These are phyloP conservation scores for Neofusicoccum sp. DNA, from an alignment of 2,329 filamentous ascomycete genomes.

Conservation along the genomic window DNA sequence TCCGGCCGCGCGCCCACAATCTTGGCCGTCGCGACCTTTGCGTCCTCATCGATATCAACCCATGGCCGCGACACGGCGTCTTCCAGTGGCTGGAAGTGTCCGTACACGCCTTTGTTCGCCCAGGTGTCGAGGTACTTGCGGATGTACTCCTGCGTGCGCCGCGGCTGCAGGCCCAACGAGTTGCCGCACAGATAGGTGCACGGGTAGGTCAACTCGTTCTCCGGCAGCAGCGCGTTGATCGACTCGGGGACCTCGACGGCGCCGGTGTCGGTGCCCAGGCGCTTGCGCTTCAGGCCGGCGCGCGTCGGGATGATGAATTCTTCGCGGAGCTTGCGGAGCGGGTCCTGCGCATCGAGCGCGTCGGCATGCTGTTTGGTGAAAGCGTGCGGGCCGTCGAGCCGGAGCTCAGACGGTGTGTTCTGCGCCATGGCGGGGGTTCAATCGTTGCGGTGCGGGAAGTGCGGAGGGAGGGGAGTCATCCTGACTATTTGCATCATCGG, in stretches of 20 bases:
- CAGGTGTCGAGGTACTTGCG: conserved; percentile 76
- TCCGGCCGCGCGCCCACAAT: conserved; percentile 70
- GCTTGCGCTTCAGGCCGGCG: conserved; percentile 65
- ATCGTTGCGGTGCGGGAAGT: background rate
- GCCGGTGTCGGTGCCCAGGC: conserved; percentile 26
- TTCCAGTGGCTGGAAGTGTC: conserved; percentile 71
- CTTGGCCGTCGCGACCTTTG: conserved; percentile 66
- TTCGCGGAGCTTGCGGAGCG: conserved; percentile 48
- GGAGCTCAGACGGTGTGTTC: background rate
- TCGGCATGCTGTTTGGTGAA: conserved; percentile 33
- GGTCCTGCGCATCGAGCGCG: conserved; percentile 38
- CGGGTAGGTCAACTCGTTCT: conserved; percentile 32
- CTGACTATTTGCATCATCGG: background rate
- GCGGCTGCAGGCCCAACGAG: conserved; percentile 81
- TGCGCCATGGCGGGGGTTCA: background rate
- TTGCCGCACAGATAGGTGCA: conserved; percentile 86
- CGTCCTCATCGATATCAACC: conserved; percentile 75
- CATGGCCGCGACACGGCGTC: conserved; percentile 69
- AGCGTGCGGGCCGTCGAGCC: conserved; percentile 22
- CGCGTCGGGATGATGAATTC: conserved; percentile 79
- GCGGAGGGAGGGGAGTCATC: background rate
- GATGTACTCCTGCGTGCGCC: conserved; percentile 63
- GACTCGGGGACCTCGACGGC: background rate
- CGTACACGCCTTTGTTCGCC: conserved; percentile 79
- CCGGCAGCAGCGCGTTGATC: conserved; percentile 13